Evolutionary conservation across 2,329 filamentous ascomycete species (phyloP), one percentile per base, ranked within the genome.

Genomic region (Neofusicoccum cordaticola): DNA sequence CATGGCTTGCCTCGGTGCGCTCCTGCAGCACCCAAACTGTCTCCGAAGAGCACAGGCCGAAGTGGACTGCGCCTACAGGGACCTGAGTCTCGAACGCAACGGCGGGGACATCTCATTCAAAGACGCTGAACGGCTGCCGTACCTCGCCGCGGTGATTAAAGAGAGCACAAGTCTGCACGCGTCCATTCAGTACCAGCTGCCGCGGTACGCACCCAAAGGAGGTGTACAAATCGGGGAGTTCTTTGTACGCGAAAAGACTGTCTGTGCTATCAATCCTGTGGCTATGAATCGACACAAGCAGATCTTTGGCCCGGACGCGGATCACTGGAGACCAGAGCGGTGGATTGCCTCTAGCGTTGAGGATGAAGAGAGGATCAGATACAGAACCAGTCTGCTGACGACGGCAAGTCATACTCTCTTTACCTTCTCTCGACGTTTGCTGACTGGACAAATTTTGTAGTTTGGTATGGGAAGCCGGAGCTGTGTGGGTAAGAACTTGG

Each of bases 141-240:
- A 86, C 70, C 68, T 87, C 48, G 81, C 84, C 57, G 86, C 80
- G 7, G 71, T 86, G 27, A 72, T 87, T 27, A 81, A 82, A 53
- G 84, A 87, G 71, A 79, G 83, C 0, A 74, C 88, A 8, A 82
- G 86, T 0, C 79, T 88, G 2, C 81, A 81, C 0, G 82, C 80
- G 37, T 79, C 84, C 0, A 83, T 85, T 0, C 62, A 75, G 3
- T 68, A 69, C 3, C 71, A 75, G 2, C 74, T 76, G 4, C 67
- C 77, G 57, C 72, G 76, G 47, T 74, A 72, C 1, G 58, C 71
- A 0, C 65, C 77, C 1, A 75, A 69, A 34, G 77, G 74, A 6
- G 78, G 78, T 42, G 79, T 79, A 58, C 65, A 71, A 6, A 69
- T 81, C 48, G 72, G 69, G 7, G 66, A 70, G 7, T 75, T 73